phyloP scores from a whole-genome alignment of 768 basidiomycete genomes.

The Leccinellum rugosiceps region DNA sequence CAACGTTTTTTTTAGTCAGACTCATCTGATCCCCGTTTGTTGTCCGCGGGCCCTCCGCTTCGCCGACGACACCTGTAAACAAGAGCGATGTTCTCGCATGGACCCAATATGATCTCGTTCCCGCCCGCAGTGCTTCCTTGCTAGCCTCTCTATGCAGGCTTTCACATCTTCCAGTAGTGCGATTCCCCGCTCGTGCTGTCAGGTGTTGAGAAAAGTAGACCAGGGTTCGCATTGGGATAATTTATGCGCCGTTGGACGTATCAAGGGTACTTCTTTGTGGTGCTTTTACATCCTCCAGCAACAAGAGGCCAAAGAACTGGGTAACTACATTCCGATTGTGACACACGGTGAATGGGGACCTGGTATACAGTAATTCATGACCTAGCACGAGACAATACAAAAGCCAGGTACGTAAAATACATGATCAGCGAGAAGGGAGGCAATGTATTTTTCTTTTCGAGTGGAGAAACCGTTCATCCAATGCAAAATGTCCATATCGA shows the following conservation, averaged over 20 bases:
- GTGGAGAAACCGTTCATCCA: slow-evolving; percentile 16
- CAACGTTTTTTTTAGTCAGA: neutral
- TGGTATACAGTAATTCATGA: neutral
- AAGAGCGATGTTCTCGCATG: slow-evolving; percentile 11
- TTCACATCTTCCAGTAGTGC: slow-evolving; percentile 9
- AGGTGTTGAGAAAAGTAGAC: no score
- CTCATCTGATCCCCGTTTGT: neutral
- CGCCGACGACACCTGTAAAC: neutral
- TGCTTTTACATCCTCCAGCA: neutral
- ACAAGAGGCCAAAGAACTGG: neutral
- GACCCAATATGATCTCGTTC: slow-evolving; percentile 2
- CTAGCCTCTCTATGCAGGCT: neutral
- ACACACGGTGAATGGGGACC: neutral
- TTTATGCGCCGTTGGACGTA: no score
- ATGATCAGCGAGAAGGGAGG: neutral
- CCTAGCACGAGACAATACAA: neutral
- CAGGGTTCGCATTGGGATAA: no score
- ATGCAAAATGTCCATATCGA: slow-evolving; percentile 30
- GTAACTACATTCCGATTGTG: neutral
- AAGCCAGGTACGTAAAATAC: neutral
- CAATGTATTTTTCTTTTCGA: slow-evolving; percentile 1
- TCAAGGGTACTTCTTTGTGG: no score
- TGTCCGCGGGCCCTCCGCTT: slow-evolving; percentile 5
- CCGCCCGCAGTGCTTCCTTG: neutral
- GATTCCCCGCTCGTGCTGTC: slow-evolving; percentile 9